Evolutionary conservation across 2,329 filamentous ascomycete species (phyloP), one percentile per base, ranked within the genome.

Genomic region (Sporothrix brunneoviolacea): DNA sequence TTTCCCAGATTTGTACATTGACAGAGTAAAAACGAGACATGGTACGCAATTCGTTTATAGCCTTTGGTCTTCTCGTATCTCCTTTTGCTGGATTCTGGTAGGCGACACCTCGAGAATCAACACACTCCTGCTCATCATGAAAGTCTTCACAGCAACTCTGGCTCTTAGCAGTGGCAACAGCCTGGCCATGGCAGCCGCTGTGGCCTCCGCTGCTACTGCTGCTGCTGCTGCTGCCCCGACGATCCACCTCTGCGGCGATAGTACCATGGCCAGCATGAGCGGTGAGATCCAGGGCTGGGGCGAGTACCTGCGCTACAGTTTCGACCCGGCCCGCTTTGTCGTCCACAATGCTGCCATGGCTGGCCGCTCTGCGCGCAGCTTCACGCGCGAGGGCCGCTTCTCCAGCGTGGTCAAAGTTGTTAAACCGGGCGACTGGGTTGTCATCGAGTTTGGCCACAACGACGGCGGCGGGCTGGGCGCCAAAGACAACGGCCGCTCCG

Each of bases 371-470:
- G 82, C 83, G 1, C 75, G 83, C 41, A 84, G 80, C 19, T 88
- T 75, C 66, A 83, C 76, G 1, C 74, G 79, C 42, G 83, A 88
- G 65, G 79, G 77, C 8, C 79, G 79, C 13, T 88, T 87, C 67
- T 63, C 69, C 27, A 70, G 71, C 4, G 74, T 86, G 50, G 71
- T 74, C 52, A 62, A 66, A 33, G 57, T 69, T 2, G 66, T 83
- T 13, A 54, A 72, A 57, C 50, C 70, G 4, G 79, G 77, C 52
- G 82, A 86, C 66, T 80, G 78, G 58, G 80, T 85, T 9, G 69
- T 86, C 50, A 83, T 86, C 53, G 81, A 84, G 59, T 85, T 86
- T 60, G 83, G 83, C 0, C 83, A 86, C 70, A 87, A 86, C 63
- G 83, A 86, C 60, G 82, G 81, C 38, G 80, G 81, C 6, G 72